Conservation (phyloP, 2,329 filamentous ascomycete genomes). For the Apiospora rasikravindrae region DNA sequence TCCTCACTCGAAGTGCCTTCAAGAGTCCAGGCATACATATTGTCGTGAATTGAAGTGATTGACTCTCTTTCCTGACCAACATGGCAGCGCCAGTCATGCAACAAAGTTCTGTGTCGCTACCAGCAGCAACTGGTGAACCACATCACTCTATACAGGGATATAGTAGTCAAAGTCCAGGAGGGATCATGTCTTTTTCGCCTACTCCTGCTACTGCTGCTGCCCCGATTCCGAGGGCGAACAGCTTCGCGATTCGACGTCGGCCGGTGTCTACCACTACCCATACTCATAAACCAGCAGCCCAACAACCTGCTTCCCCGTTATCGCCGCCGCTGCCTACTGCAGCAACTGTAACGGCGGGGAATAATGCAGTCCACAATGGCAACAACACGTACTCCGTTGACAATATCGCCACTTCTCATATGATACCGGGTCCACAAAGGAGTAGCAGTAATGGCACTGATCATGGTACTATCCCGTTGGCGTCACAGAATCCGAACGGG, state of each 20-base stretch:
- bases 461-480: not conserved
- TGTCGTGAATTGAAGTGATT: not conserved
- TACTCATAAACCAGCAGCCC: not conserved
- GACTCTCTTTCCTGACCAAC: not conserved
- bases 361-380: not conserved
- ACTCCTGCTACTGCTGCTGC: not conserved
- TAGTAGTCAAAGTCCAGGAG: not conserved
- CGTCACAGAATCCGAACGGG: not conserved
- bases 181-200: not conserved
- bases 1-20: not conserved
- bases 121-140: not conserved
- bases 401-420: not conserved
- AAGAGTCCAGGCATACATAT: not conserved
- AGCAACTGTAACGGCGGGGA: not conserved
- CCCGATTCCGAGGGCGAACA: not conserved
- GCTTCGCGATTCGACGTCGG: slow-evolving; percentile 5
- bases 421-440: not conserved
- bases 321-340: not conserved
- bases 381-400: not conserved
- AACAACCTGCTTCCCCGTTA: not conserved
- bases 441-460: not conserved
- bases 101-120: not conserved
- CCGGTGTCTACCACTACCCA: not conserved
- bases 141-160: not conserved
- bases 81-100: not conserved